Base-by-base conservation (phyloP, 129 eudicot genomes). In the Chrysanthemum makinoi region DNA sequence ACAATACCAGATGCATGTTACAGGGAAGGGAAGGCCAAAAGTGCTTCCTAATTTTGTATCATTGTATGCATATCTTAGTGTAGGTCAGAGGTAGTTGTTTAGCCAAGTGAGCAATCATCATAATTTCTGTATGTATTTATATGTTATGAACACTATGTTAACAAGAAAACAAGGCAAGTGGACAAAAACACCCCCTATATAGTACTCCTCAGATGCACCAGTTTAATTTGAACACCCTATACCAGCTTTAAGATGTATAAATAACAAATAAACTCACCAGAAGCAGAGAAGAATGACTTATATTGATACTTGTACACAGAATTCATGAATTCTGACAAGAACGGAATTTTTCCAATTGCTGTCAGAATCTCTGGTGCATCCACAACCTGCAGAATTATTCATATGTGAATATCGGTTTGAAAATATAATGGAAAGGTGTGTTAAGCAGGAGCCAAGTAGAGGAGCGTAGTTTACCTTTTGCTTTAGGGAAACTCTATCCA, bases 401-500 rank as follows among this genome's bases (percentile, higher is more conserved):
- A 43, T 35, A 44, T 43, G 43, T 30, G n/a, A 50, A 43, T n/a
- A n/a, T n/a, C 10, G 5, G 24, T n/a, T 17, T 55, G 16, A 0
- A 17, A 14, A 54, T 4, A 3, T 12, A n/a, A 49, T 9, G 51
- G n/a, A 30, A 48, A 30, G 30, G 49, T 11, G 20, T 3, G 15
- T 43, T 43, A 18, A 33, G 19, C 28, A 49, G 63, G 47, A 19
- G 16, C 47, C 15, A 19, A 6, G 2, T 50, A 50, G 43, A 33
- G 59, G 53, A 60, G 24, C 59, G 0, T 1, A 0, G 13, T 9
- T 53, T 84, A 94, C 98, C 97, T 94, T 94, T 80, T 87, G 96
- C 73, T 94, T 94, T 75, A 94, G 66, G 48, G 97, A 90, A 73
- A 94, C 98, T 70, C 98, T 78, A 79, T 94, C 98, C 75, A 94